Base-by-base conservation (phyloP, 179 eudicot species). In the Beta lomatogona region DNA sequence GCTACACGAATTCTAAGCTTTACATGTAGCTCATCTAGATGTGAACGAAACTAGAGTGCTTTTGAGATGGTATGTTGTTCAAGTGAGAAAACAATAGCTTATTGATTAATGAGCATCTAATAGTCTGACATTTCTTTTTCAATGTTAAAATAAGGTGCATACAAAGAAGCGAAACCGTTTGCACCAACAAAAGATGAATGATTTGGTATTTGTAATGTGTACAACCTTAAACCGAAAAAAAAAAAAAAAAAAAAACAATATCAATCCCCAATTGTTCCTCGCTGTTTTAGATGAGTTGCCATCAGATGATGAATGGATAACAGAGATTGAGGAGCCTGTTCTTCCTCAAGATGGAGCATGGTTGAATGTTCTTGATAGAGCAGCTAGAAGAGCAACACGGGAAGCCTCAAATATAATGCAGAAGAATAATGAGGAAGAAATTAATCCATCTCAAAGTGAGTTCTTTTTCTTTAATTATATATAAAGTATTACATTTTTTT, bases 111-210 rank as follows among this genome's bases (percentile, higher is more conserved):
- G 3, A 25, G 28, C 28, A 25, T 25, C 28, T 25, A 25, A 25
- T 25, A 25, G 28, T 25, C 28, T 25, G 28, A 6, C 66, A 8
- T 61, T 8, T 61, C 12, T 58, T 61, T 61, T 61, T 7, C 31
- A 46, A 46, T 46, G 53, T 71, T 48, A 22, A 4, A 53, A 22
- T 0, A 16, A 79, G 81, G 81, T 79, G 28, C 81, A 79, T 78
- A 67, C 66, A 54, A 69, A 68, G 50, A 52, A 68, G 31, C 11
- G 36, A n/a, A 70, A 69, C n/a, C 73, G 21, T 18, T 55, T 79
- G 6, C 79, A 61, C 7, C 71, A 63, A 77, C 28, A 63, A 63
- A 76, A 61, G 70, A 45, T 76, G 48, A 76, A 76, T 61, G 79
- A 76, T 76, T 22, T 61, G 9, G 36, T 59, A 25, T 25, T 25